Evolutionary conservation across 257 asterid species (phyloP).

Genomic region (Capsicum pubescens): DNA sequence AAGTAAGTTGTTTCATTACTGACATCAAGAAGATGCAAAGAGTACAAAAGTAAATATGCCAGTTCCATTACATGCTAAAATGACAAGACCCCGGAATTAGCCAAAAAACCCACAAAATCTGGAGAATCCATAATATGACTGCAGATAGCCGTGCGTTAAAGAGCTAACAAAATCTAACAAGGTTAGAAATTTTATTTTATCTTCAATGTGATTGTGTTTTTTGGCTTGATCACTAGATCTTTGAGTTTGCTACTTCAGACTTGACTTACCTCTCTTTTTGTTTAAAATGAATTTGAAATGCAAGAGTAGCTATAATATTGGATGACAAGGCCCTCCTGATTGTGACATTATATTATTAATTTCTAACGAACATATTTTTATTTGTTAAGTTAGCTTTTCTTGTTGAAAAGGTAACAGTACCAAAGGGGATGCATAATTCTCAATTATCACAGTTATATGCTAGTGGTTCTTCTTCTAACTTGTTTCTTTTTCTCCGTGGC

Average conservation of each 20-base stretch:
- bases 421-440: neutral
- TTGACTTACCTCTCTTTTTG: neutral
- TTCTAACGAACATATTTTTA: neutral
- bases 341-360: neutral
- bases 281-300: neutral
- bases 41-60: neutral
- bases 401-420: neutral
- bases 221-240: neutral
- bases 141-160: neutral
- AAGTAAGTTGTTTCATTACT: neutral
- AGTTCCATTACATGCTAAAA: neutral
- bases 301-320: neutral
- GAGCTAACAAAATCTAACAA: neutral
- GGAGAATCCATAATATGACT: neutral
- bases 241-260: neutral
- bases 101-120: neutral
- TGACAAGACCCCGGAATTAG: neutral
- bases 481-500: neutral
- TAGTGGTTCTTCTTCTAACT: neutral
- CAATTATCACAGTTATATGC: neutral
- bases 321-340: neutral
- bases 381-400: neutral
- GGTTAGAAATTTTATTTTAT: neutral
- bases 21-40: conserved; percentile 7
- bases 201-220: neutral